Conservation (phyloP, 495 filamentous ascomycete species). For the Hypomontagnella submonticulosa region DNA sequence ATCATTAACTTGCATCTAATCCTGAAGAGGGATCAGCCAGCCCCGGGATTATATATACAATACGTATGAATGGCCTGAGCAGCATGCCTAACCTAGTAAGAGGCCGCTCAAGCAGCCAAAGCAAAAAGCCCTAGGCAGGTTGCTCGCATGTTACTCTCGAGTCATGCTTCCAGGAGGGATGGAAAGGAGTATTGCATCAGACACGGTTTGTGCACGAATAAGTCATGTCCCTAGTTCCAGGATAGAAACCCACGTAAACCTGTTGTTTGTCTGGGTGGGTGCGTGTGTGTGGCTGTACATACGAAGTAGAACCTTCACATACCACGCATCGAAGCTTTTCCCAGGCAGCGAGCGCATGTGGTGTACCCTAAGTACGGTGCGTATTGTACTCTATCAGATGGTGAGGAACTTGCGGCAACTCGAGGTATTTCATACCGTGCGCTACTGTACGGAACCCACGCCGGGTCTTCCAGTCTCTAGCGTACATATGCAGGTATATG, state of each 20-base stretch:
- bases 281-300: slow-evolving; percentile 41
- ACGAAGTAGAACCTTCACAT: slow-evolving; percentile 12
- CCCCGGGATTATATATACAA: not conserved
- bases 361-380: slow-evolving; percentile 18
- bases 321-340: not conserved
- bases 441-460: slow-evolving; percentile 37
- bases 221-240: slow-evolving; percentile 17
- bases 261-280: slow-evolving; percentile 38
- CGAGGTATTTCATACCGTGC: slow-evolving; percentile 32
- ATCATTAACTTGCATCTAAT: too few species aligned
- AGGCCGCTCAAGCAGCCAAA: slow-evolving; percentile 22
- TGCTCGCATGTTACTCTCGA: slow-evolving; percentile 13
- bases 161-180: slow-evolving; percentile 31
- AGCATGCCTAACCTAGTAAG: not conserved
- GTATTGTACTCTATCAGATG: slow-evolving; percentile 19
- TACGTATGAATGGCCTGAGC: too few species aligned
- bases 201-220: slow-evolving; percentile 21
- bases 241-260: slow-evolving; percentile 19
- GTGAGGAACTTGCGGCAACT: slow-evolving; percentile 10
- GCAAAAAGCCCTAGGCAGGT: slow-evolving; percentile 1
- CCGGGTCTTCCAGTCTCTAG: slow-evolving; percentile 32
- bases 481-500: slow-evolving; percentile 2
- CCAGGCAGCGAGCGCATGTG: slow-evolving; percentile 10
- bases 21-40: slow-evolving; percentile 7
- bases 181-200: slow-evolving; percentile 31